Conservation (phyloP, 371 early-diverging fungal genomes). For the Paraphysoderma sedebokerense region DNA sequence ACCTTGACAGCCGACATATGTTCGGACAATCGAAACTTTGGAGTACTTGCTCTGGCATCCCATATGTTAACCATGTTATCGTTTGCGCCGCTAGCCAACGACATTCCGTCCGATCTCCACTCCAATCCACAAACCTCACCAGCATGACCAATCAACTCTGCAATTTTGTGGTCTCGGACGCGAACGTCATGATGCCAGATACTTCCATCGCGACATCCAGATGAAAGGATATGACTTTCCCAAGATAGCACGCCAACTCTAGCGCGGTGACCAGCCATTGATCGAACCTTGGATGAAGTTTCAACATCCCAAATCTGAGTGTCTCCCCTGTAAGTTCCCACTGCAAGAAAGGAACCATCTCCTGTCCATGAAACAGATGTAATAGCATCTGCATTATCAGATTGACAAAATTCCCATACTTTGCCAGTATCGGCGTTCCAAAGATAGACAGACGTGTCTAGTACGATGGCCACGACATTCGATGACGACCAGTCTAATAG, state of each 20-base stretch:
- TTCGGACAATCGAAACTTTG: no score
- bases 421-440: constrained; percentile 81
- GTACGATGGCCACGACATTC: constrained; percentile 74
- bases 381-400: constrained; percentile 31
- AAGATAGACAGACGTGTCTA: constrained; percentile 72
- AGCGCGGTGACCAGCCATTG: constrained; percentile 58
- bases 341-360: constrained; percentile 63
- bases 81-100: constrained; percentile 93
- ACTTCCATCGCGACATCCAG: constrained; percentile 77
- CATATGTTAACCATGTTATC: constrained; percentile 92
- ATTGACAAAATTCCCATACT: constrained; percentile 43
- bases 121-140: constrained; percentile 87
- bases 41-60: no score
- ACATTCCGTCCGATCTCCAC: constrained; percentile 75
- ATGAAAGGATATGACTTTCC: constrained; percentile 65
- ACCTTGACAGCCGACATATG: background rate
- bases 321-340: constrained; percentile 70
- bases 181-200: constrained; percentile 93
- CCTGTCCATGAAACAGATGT: constrained; percentile 57
- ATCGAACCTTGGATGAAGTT: constrained; percentile 40
- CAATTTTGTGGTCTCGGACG: constrained; percentile 48
- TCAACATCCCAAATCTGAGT: constrained; percentile 77
- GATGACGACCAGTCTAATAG: constrained; percentile 82
- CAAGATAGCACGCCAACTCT: constrained; percentile 76
- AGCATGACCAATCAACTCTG: constrained; percentile 47